A percentile compares a stretch with the other conserved stretches of the same genome.
Conservation (phyloP, 2,329 filamentous ascomycete genomes). For the Penicillium brevicompactum region DNA sequence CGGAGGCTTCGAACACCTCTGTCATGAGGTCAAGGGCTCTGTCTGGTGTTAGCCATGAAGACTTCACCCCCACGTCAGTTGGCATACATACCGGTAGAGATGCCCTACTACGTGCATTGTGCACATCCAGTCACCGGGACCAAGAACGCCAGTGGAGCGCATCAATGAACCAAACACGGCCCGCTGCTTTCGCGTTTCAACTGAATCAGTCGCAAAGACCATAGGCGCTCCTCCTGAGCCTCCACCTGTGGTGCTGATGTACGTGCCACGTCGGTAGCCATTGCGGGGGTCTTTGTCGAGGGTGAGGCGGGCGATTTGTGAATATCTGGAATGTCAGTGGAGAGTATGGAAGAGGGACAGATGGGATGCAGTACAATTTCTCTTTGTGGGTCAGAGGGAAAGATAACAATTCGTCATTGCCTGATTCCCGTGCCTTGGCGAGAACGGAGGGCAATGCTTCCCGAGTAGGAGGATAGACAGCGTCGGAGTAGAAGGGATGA, state of each 20-base stretch:
- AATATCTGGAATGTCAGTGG: no score
- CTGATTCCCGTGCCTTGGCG: not conserved
- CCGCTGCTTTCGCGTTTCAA: conserved; percentile 48
- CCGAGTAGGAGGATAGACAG: not conserved
- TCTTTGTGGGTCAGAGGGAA: not conserved
- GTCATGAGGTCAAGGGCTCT: not conserved
- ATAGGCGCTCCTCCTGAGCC: conserved; percentile 35
- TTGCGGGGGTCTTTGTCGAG: not conserved
- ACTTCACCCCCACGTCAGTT: no score
- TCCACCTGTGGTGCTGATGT: conserved; percentile 34
- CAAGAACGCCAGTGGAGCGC: conserved; percentile 24
- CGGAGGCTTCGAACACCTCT: not conserved
- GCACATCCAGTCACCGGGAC: not conserved
- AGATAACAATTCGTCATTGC: not conserved
- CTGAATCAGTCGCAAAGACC: conserved; percentile 45
- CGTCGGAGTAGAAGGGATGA: not conserved
- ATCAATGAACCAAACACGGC: conserved; percentile 38
- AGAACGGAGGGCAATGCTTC: not conserved
- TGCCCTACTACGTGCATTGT: not conserved
- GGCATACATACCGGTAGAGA: not conserved
- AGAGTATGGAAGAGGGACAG: no score
- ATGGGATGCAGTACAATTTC: not conserved
- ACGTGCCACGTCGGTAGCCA: not conserved
- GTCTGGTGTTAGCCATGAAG: no score
- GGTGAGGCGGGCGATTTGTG: not conserved